Evolutionary conservation across 2,329 filamentous ascomycete genomes (phyloP), one percentile per base, ranked within the genome.

Genomic region (Fusarium temperatum): DNA sequence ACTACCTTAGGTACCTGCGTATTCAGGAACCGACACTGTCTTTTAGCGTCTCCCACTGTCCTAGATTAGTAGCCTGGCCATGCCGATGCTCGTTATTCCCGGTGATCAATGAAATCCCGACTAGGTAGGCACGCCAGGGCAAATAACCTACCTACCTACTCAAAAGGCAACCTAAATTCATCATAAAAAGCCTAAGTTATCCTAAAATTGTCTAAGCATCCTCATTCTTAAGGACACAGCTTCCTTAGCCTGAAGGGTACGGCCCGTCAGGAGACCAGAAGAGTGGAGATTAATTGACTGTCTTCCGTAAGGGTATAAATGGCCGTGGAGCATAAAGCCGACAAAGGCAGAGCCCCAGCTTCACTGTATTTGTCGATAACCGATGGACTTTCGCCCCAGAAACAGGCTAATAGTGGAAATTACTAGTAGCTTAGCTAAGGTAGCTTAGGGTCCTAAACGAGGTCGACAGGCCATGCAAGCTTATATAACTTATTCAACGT

Each of bases 21-120:
- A 20, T 61, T 39, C 58, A 65, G 67, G 66, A 28, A 58, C 66
- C 28, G 39, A n/a, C 51, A 70, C 67, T 70, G 66, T 58, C 28
- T 48, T 50, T 68, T 63, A 68, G 66, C 55, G 63, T 51, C 41
- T 50, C n/a, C 8, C 2, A 24, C 5, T n/a, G 28, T 15, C 22
- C 20, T 39, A 3, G 42, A n/a, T 44, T 18, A n/a, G n/a, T 18
- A 47, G 44, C 36, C 30, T 53, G 24, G 14, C 5, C 11, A 24
- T 28, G 9, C 2, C 3, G 9, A 32, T 17, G n/a, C 15, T 30
- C 20, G 20, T 39, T 30, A 56, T 47, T 66, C 47, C 41, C 28
- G 47, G 39, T 11, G 12, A 17, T 20, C 30, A 36, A 9, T 51
- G 11, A 51, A 24, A 35, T 36, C 22, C 47, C 20, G 32, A n/a